A percentile compares a stretch with the other conserved stretches of the same genome.
phyloP scores from a whole-genome alignment of 257 asterid genomes.

The Oldenlandia corymbosa region DNA sequence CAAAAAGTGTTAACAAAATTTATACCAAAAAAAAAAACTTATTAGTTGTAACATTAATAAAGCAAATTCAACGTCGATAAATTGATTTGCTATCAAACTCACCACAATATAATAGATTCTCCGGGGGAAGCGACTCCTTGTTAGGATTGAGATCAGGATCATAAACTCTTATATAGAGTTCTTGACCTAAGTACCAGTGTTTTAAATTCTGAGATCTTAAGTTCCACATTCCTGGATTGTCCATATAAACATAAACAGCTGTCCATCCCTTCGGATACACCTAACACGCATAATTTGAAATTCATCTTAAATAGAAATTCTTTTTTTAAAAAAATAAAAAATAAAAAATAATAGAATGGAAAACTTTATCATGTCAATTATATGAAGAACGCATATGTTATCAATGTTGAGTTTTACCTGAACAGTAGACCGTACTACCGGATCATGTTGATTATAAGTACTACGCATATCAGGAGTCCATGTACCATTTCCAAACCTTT shows the following conservation, averaged over 20 bases:
- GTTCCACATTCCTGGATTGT: conserved; percentile 90
- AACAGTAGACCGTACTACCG: conserved; percentile 55
- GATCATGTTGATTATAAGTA: conserved; percentile 43
- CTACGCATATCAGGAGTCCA: conserved; percentile 41
- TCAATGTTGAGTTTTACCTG: too few species aligned
- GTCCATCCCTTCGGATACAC: conserved; percentile 74
- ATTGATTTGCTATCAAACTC: conserved; percentile 9
- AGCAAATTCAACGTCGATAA: background rate
- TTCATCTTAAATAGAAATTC: background rate
- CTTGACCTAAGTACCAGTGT: conserved; percentile 66
- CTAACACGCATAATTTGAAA: conserved; percentile 14
- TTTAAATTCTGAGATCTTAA: conserved; percentile 55
- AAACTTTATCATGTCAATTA: too few species aligned
- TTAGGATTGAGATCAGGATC: conserved; percentile 51
- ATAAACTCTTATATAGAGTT: conserved; percentile 62
- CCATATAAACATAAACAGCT: conserved; percentile 53
- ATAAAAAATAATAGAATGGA: background rate
- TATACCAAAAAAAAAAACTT: too few species aligned
- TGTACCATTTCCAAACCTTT: conserved; percentile 46
- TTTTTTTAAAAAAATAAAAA: too few species aligned
- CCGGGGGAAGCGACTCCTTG: conserved; percentile 47
- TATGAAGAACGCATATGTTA: too few species aligned
- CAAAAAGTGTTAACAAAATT: background rate
- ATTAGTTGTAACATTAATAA: too few species aligned
- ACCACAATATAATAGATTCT: conserved; percentile 61